phyloP scores from a whole-genome alignment of 768 basidiomycete species.

The Coprinellus micaceus region DNA sequence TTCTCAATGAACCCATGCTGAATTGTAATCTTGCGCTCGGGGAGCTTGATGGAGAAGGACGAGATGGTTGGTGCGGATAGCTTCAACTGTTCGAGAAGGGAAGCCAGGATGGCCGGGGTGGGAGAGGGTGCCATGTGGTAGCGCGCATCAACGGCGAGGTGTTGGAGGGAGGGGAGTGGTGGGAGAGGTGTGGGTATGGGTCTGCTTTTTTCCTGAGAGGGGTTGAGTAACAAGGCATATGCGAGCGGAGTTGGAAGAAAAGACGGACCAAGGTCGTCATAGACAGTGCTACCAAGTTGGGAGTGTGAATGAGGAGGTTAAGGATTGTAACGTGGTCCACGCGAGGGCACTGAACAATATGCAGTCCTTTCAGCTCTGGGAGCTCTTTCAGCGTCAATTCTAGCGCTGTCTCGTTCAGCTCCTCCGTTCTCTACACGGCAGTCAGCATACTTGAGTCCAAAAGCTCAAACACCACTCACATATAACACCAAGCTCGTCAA shows the following conservation, averaged over 20 bases:
- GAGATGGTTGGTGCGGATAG: slow-evolving; percentile 28
- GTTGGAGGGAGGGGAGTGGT: slow-evolving; percentile 38
- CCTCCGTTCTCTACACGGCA: slow-evolving; percentile 46
- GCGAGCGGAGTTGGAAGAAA: neutral
- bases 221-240: slow-evolving; percentile 2
- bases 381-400: slow-evolving; percentile 44
- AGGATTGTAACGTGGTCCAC: slow-evolving; percentile 52
- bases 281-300: slow-evolving; percentile 56
- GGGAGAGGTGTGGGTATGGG: slow-evolving; percentile 26
- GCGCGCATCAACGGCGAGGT: slow-evolving; percentile 53
- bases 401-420: slow-evolving; percentile 52
- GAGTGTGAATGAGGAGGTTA: slow-evolving; percentile 42
- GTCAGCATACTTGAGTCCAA: neutral
- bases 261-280: slow-evolving; percentile 54
- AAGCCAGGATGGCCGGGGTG: slow-evolving; percentile 23
- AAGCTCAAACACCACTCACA: slow-evolving; percentile 38
- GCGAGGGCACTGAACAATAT: slow-evolving; percentile 58
- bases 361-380: slow-evolving; percentile 52
- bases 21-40: slow-evolving; percentile 39
- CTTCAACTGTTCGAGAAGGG: slow-evolving; percentile 31
- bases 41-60: slow-evolving; percentile 42
- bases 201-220: slow-evolving; percentile 33
- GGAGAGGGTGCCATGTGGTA: slow-evolving; percentile 28
- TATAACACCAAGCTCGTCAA: slow-evolving; percentile 44
- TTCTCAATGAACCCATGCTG: slow-evolving; percentile 38